Conservation (phyloP, 768 basidiomycete genomes). For the Suillus decipiens region DNA sequence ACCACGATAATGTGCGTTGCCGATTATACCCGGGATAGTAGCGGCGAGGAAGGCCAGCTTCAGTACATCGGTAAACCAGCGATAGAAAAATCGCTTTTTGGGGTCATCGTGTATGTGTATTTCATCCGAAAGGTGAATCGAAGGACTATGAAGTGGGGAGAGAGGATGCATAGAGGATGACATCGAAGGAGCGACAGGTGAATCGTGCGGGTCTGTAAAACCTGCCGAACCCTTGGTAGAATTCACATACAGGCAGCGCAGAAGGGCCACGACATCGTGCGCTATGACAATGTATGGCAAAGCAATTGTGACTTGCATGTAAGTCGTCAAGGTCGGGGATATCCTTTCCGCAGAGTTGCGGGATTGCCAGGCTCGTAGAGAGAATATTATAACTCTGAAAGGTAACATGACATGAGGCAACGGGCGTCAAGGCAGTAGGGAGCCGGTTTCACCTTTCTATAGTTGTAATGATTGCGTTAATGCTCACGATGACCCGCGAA, state of each 20-base stretch:
- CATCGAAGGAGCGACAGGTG: slow-evolving; percentile 18
- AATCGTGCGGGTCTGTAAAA: slow-evolving; percentile 26
- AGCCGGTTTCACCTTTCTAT: slow-evolving; percentile 39
- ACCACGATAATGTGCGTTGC: slow-evolving; percentile 23
- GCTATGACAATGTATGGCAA: slow-evolving; percentile 35
- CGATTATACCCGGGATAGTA: slow-evolving; percentile 34
- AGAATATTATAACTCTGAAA: slow-evolving; percentile 22
- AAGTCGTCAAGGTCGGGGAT: slow-evolving; percentile 17
- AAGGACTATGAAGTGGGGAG: slow-evolving; percentile 14
- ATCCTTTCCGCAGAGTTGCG: slow-evolving; percentile 16
- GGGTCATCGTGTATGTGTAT: slow-evolving; percentile 33
- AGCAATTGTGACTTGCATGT: slow-evolving; percentile 22
- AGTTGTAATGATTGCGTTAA: slow-evolving; percentile 35
- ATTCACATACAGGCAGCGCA: slow-evolving; percentile 43
- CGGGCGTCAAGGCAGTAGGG: not conserved
- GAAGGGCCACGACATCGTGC: slow-evolving; percentile 36
- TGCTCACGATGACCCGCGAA: slow-evolving; percentile 38
- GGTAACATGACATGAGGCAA: not conserved
- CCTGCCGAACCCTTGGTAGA: slow-evolving; percentile 35
- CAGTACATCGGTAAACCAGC: slow-evolving; percentile 30
- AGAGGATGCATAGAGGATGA: slow-evolving; percentile 18
- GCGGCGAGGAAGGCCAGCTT: slow-evolving; percentile 34
- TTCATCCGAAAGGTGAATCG: slow-evolving; percentile 7
- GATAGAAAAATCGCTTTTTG: slow-evolving; percentile 27
- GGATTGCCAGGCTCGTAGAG: slow-evolving; percentile 23